Evolutionary conservation across 164 flowering plant species (phyloP).

Genomic region (Umbellularia californica): DNA sequence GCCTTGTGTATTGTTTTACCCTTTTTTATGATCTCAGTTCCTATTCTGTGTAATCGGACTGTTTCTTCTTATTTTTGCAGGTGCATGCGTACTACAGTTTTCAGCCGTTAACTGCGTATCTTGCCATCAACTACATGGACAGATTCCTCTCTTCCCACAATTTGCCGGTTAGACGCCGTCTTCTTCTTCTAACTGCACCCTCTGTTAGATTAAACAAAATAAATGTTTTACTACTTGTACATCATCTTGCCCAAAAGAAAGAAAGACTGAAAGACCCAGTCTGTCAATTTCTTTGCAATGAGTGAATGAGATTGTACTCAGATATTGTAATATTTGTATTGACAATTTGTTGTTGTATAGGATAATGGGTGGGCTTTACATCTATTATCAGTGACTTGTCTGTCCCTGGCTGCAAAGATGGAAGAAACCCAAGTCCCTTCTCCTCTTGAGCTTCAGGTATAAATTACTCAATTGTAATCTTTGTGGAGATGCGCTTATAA

Average conservation of each 20-base stretch:
- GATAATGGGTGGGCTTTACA: slow-evolving; percentile 80
- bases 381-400: slow-evolving; percentile 74
- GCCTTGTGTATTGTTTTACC: neutral
- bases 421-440: slow-evolving; percentile 91
- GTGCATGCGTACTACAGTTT: slow-evolving; percentile 63
- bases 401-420: slow-evolving; percentile 95
- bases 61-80: slow-evolving; percentile 31
- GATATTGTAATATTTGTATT: too few relatives aligned
- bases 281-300: too few relatives aligned
- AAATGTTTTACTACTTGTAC: neutral
- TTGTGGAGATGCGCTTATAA: too few relatives aligned
- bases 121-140: slow-evolving; percentile 87
- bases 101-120: slow-evolving; percentile 87
- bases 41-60: neutral
- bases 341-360: too few relatives aligned
- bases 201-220: neutral
- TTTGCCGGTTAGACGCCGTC: slow-evolving; percentile 61
- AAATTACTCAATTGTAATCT: neutral
- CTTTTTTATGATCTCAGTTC: too few relatives aligned
- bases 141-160: slow-evolving; percentile 64
- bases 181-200: neutral
- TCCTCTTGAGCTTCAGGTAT: slow-evolving; percentile 85
- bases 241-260: too few relatives aligned
- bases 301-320: too few relatives aligned
- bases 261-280: too few relatives aligned